These are phyloP conservation scores for Akebia trifoliata DNA, from an alignment of 164 flowering plant genomes.

Conservation along the genomic window DNA sequence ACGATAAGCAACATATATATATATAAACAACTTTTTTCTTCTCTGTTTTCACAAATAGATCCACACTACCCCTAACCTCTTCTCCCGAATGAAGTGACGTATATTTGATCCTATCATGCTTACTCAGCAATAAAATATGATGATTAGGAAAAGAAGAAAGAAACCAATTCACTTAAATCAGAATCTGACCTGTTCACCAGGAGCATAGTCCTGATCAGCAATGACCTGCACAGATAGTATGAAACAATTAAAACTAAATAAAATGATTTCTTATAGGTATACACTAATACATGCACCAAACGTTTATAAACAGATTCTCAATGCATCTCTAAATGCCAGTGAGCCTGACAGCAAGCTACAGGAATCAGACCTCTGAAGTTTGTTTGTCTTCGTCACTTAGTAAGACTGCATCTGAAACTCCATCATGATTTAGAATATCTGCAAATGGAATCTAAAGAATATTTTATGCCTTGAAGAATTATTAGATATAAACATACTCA, in stretches of 20 bases:
- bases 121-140: neutral
- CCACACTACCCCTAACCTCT: no score
- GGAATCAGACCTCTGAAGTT: conserved; percentile 52
- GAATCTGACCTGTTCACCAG: conserved; percentile 64
- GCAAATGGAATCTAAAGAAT: conserved; percentile 76
- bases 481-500: neutral
- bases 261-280: neutral
- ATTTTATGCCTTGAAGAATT: conserved; percentile 9
- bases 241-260: neutral
- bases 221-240: conserved; percentile 47
- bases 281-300: no score
- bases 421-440: conserved; percentile 82
- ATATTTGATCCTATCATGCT: neutral
- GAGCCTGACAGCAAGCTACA: neutral
- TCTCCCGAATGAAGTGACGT: no score
- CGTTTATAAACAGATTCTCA: no score
- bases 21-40: no score
- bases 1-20: no score
- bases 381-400: conserved; percentile 45
- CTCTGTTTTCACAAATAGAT: no score
- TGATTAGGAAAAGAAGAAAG: conserved; percentile 1
- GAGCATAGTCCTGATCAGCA: conserved; percentile 67
- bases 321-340: neutral
- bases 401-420: conserved; percentile 47
- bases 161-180: neutral